Evolutionary conservation across 257 asterid species (phyloP).

Genomic region (Eucommia ulmoides): DNA sequence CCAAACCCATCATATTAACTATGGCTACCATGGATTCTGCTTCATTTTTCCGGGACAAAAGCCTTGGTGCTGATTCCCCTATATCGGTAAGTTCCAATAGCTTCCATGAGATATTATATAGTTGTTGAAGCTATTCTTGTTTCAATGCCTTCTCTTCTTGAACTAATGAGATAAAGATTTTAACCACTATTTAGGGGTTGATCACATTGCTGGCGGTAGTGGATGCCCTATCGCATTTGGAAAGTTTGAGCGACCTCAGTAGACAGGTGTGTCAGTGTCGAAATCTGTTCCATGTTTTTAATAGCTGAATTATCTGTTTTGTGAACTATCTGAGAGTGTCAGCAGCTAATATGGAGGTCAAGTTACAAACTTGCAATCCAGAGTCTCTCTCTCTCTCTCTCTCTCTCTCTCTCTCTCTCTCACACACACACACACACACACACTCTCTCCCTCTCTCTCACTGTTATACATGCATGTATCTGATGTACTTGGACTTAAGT

Average conservation of each 20-base stretch:
- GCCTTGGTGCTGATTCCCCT: constrained; percentile 93
- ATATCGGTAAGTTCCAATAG: constrained; percentile 59
- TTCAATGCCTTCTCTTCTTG: background rate
- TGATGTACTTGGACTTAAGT: too few relatives aligned
- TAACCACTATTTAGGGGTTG: constrained; percentile 48
- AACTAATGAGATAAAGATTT: background rate
- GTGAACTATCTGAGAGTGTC: too few relatives aligned
- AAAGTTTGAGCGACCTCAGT: constrained; percentile 44
- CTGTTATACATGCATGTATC: too few relatives aligned
- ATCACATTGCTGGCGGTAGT: constrained; percentile 88
- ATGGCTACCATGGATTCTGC: constrained; percentile 93
- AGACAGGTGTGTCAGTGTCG: constrained; percentile 89
- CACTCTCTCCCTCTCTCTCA: too few relatives aligned
- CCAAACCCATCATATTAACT: constrained; percentile 53
- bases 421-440: too few relatives aligned
- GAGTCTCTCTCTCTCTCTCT: too few relatives aligned
- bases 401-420: too few relatives aligned
- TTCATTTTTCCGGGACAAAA: constrained; percentile 91
- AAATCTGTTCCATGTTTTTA: too few relatives aligned
- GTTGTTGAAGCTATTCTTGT: background rate
- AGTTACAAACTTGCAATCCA: too few relatives aligned
- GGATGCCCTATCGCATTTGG: constrained; percentile 71
- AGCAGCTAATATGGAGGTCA: too few relatives aligned
- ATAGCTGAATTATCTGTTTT: too few relatives aligned
- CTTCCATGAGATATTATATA: background rate